Evolutionary conservation across 1,284 basidiomycete species (phyloP).

Genomic region (Cutaneotrichosporon cutaneum): DNA sequence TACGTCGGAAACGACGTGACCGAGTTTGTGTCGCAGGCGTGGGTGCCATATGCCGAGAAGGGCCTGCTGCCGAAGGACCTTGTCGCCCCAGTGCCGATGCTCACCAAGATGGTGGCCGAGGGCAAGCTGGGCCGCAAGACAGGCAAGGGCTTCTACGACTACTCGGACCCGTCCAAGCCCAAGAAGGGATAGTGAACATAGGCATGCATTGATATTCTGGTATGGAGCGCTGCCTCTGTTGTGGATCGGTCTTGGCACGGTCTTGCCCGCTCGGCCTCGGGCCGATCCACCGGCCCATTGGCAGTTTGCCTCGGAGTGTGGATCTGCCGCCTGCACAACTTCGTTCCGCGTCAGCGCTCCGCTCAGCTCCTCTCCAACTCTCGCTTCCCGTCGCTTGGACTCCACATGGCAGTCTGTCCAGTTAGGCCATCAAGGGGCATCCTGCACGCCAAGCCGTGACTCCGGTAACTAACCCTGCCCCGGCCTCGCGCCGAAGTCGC

Average conservation of each 20-base stretch:
- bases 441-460: too few relatives aligned
- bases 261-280: neutral
- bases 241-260: neutral
- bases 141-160: constrained; percentile 53
- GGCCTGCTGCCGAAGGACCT: constrained; percentile 54
- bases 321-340: neutral
- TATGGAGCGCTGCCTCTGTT: too few relatives aligned
- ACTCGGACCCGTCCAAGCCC: constrained; percentile 9
- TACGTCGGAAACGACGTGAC: constrained; percentile 57
- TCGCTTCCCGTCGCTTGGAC: neutral
- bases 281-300: neutral
- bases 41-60: constrained; percentile 55
- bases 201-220: too few relatives aligned
- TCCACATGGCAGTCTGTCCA: too few relatives aligned
- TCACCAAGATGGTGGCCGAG: constrained; percentile 57
- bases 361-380: neutral
- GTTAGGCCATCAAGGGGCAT: too few relatives aligned
- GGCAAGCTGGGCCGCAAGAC: constrained; percentile 60
- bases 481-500: neutral
- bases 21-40: constrained; percentile 57
- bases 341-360: neutral
- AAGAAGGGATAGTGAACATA: constrained; percentile 8
- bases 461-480: neutral
- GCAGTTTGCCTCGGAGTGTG: neutral
- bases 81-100: constrained; percentile 53